Percentiles rank a stretch among this genome's conserved stretches.
These are phyloP conservation scores for Backusella mclennaniae DNA, from an alignment of 192 early-diverging fungal species.

Conservation along the genomic window DNA sequence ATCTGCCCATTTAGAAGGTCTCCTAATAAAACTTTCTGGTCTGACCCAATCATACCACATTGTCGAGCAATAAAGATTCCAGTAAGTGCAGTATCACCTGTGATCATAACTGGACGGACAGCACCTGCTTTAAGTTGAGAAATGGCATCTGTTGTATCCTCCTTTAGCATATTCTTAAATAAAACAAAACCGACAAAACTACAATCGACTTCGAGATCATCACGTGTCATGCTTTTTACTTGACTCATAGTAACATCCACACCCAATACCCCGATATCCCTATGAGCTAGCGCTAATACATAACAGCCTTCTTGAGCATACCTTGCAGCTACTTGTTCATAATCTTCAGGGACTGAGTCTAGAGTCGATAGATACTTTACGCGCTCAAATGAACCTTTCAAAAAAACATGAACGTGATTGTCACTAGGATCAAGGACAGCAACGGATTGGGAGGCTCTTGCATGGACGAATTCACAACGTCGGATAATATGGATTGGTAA, in stretches of 20 bases:
- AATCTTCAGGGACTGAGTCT: conserved; percentile 52
- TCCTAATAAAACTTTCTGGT: conserved; percentile 56
- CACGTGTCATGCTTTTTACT: conserved; percentile 47
- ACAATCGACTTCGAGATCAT: conserved; percentile 57
- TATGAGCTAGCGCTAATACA: conserved; percentile 68
- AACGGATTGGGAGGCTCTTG: conserved; percentile 74
- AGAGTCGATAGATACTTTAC: conserved; percentile 49
- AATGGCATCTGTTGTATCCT: conserved; percentile 66
- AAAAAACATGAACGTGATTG: conserved; percentile 57
- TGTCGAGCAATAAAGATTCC: conserved; percentile 70
- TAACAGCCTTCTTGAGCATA: conserved; percentile 76
- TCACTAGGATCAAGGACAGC: conserved; percentile 57
- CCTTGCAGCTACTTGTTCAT: conserved; percentile 49
- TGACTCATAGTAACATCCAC: conserved; percentile 36
- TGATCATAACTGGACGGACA: conserved; percentile 78
- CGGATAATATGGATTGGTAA: conserved; percentile 53
- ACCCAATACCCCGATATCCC: conserved; percentile 52
- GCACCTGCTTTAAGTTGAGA: conserved; percentile 64
- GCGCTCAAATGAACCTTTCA: conserved; percentile 82
- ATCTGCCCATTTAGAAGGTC: conserved; percentile 34
- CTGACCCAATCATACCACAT: conserved; percentile 59
- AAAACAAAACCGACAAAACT: conserved; percentile 60
- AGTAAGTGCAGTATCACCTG: conserved; percentile 77
- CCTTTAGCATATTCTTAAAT: conserved; percentile 77
- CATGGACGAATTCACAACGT: conserved; percentile 78